phyloP scores from a whole-genome alignment of 2,329 filamentous ascomycete genomes.

The Lithohypha guttulata region DNA sequence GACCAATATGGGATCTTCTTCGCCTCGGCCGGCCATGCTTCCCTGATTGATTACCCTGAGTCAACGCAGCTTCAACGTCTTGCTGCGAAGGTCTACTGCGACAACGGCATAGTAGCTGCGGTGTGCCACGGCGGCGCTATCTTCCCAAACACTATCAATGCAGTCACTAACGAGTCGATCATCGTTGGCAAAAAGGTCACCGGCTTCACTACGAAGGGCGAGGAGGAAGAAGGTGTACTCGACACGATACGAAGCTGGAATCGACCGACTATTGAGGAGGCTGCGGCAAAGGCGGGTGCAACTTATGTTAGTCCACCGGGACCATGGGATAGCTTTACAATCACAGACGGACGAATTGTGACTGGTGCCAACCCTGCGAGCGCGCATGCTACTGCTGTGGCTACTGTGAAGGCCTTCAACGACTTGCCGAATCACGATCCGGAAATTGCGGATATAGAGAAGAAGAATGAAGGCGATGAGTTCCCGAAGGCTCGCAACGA shows the following conservation, averaged over 20 bases:
- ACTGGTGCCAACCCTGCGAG: slow-evolving; percentile 29
- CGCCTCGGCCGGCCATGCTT: slow-evolving; percentile 32
- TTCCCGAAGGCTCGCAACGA: too few relatives aligned
- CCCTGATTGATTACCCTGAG: slow-evolving; percentile 32
- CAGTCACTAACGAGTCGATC: slow-evolving; percentile 25
- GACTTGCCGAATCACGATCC: too few relatives aligned
- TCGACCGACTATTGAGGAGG: slow-evolving; percentile 25
- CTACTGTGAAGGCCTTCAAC: slow-evolving; percentile 24
- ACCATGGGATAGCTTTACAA: slow-evolving; percentile 21
- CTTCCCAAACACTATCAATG: slow-evolving; percentile 28
- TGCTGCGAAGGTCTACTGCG: slow-evolving; percentile 23
- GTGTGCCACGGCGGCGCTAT: slow-evolving; percentile 33
- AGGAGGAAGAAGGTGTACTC: slow-evolving; percentile 27
- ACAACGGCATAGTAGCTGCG: slow-evolving; percentile 26
- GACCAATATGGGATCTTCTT: slow-evolving; percentile 30
- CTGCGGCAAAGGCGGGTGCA: slow-evolving; percentile 24
- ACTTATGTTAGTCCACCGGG: slow-evolving; percentile 18
- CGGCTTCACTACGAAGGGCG: slow-evolving; percentile 30
- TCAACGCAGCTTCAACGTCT: slow-evolving; percentile 24
- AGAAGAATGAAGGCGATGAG: too few relatives aligned
- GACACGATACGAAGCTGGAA: slow-evolving; percentile 28
- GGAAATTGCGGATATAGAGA: too few relatives aligned
- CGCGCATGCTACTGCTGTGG: slow-evolving; percentile 26
- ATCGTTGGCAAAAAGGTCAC: slow-evolving; percentile 29
- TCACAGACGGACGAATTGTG: slow-evolving; percentile 28